Evolutionary conservation across 73 alveolate genomes (phyloP).

Genomic region (Paramecium primaurelia): DNA sequence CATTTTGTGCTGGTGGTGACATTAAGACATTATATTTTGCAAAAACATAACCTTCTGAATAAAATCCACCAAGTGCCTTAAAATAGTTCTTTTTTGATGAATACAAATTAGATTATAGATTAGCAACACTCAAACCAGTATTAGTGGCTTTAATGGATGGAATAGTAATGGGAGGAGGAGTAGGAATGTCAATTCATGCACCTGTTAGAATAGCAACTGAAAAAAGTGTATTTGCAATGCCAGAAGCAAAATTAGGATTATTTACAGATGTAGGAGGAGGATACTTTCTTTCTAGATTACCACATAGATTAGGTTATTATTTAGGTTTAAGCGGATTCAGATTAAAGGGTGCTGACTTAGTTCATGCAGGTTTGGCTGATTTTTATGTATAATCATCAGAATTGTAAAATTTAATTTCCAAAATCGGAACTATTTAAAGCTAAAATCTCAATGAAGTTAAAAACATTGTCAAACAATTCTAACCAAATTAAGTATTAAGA

Average conservation of each 20-base stretch:
- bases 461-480: background rate
- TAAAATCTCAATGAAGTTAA: background rate
- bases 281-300: slow-evolving; percentile 83
- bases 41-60: slow-evolving; percentile 45
- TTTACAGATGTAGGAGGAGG: slow-evolving; percentile 96
- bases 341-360: slow-evolving; percentile 79
- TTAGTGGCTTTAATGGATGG: slow-evolving; percentile 91
- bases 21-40: slow-evolving; percentile 76
- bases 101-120: slow-evolving; percentile 73
- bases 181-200: slow-evolving; percentile 93
- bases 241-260: slow-evolving; percentile 92
- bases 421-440: background rate
- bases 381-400: slow-evolving; percentile 70
- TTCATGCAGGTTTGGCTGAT: slow-evolving; percentile 90
- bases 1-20: slow-evolving; percentile 98
- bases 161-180: slow-evolving; percentile 98
- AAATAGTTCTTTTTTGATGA: slow-evolving; percentile 71
- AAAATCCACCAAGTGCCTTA: slow-evolving; percentile 38
- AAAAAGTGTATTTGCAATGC: slow-evolving; percentile 93
- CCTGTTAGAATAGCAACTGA: slow-evolving; percentile 94
- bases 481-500: background rate
- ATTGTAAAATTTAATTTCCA: slow-evolving; percentile 25
- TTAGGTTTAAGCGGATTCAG: slow-evolving; percentile 91
- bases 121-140: slow-evolving; percentile 76
- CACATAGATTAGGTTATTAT: slow-evolving; percentile 77